phyloP scores from a whole-genome alignment of 2,329 filamentous ascomycete species.

The Talaromyces sp. region DNA sequence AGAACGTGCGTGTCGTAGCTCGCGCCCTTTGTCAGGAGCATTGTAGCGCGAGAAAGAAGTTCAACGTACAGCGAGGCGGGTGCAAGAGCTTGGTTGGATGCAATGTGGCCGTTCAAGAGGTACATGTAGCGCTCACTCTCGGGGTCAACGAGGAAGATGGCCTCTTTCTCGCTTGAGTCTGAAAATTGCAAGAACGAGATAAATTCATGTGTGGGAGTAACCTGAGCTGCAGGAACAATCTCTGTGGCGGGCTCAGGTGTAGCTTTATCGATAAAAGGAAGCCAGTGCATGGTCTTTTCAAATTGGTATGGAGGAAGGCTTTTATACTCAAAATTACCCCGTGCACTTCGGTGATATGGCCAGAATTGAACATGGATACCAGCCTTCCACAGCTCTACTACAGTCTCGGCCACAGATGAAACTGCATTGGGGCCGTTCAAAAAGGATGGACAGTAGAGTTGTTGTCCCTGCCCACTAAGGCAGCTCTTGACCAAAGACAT shows the following conservation, averaged over 20 bases:
- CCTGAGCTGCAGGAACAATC: neutral
- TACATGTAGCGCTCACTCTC: slow-evolving; percentile 8
- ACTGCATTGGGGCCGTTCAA: slow-evolving; percentile 1
- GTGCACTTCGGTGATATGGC: slow-evolving; percentile 23
- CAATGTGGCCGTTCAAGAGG: slow-evolving; percentile 7
- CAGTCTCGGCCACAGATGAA: slow-evolving; percentile 10
- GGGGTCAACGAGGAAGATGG: slow-evolving; percentile 7
- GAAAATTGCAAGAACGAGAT: slow-evolving; percentile 5
- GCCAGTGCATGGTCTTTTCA: slow-evolving; percentile 28
- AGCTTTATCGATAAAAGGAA: slow-evolving; percentile 15
- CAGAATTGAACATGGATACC: slow-evolving; percentile 25
- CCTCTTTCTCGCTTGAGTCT: slow-evolving; percentile 1
- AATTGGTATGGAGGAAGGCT: slow-evolving; percentile 34
- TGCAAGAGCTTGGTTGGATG: slow-evolving; percentile 7
- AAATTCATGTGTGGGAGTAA: slow-evolving; percentile 1
- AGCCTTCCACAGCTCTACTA: slow-evolving; percentile 23
- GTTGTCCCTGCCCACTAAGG: neutral
- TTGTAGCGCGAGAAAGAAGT: slow-evolving; percentile 5
- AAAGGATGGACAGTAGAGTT: slow-evolving; percentile 6
- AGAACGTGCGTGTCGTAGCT: slow-evolving; percentile 4
- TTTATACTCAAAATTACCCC: slow-evolving; percentile 14
- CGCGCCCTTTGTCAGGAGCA: neutral
- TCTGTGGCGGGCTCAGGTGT: neutral
- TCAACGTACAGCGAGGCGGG: slow-evolving; percentile 9
- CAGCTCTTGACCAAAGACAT: slow-evolving; percentile 10